phyloP scores from a whole-genome alignment of 352 stramenopile species.

The Phytopythium cucurbitacearum region DNA sequence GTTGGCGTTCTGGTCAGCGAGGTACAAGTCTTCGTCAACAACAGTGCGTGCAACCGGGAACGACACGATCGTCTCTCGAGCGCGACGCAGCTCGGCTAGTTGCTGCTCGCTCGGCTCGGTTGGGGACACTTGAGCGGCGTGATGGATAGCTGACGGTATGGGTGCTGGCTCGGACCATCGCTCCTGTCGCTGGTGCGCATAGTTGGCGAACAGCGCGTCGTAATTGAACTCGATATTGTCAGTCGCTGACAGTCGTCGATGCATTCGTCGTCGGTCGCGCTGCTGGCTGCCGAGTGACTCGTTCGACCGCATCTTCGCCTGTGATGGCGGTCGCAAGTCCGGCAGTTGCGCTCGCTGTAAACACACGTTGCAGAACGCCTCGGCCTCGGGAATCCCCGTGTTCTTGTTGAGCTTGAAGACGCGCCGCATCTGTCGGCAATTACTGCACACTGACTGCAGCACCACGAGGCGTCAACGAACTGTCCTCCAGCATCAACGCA shows the following conservation, averaged over 20 bases:
- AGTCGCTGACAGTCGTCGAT: neutral
- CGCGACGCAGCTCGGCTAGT: neutral
- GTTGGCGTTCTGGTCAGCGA: neutral
- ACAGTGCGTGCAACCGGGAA: slow-evolving; percentile 1
- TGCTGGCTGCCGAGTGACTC: neutral
- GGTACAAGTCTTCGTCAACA: slow-evolving; percentile 4
- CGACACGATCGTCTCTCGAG: slow-evolving; percentile 1
- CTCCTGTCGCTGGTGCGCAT: neutral
- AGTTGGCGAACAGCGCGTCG: slow-evolving; percentile 2
- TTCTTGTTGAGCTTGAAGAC: slow-evolving; percentile 31
- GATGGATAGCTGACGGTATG: neutral
- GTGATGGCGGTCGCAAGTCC: neutral
- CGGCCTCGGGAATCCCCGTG: slow-evolving; percentile 22
- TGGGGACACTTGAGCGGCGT: too few species aligned
- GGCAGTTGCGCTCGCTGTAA: slow-evolving; percentile 19
- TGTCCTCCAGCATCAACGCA: too few species aligned
- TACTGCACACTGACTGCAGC: slow-evolving; percentile 25
- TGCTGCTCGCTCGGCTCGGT: neutral
- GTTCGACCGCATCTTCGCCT: neutral
- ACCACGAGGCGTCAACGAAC: too few species aligned
- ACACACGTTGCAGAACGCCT: slow-evolving; percentile 43
- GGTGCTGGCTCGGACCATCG: neutral
- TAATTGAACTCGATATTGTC: slow-evolving; percentile 5
- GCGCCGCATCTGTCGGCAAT: slow-evolving; percentile 24
- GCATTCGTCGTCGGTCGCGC: neutral